These are phyloP conservation scores for Trichosporon sp. DNA, from an alignment of 1,284 basidiomycete species.

Conservation along the genomic window DNA sequence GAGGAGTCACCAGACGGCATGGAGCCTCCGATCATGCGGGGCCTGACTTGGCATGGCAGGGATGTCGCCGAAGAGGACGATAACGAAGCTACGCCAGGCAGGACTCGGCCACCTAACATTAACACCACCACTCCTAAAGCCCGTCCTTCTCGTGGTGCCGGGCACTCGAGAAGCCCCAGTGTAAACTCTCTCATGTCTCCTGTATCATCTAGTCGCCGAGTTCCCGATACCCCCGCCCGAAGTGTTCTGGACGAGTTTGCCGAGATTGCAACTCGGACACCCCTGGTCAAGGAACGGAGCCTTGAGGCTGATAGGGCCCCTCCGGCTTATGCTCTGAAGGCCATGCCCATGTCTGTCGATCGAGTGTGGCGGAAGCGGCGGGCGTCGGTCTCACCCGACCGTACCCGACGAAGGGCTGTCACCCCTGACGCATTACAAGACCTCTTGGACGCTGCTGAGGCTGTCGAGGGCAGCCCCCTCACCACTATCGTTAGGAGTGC, in stretches of 20 bases:
- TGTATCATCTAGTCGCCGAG: conserved; percentile 28
- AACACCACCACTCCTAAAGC: neutral
- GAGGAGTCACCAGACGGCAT: conserved; percentile 28
- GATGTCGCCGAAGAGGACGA: conserved; percentile 35
- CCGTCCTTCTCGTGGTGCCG: neutral
- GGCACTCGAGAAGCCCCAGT: conserved; percentile 24
- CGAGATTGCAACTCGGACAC: conserved; percentile 41
- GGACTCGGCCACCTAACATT: neutral
- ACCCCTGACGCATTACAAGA: conserved; percentile 41
- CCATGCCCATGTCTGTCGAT: conserved; percentile 25
- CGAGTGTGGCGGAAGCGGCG: conserved; percentile 26
- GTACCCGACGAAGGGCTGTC: conserved; percentile 17
- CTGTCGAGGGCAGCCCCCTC: conserved; percentile 39
- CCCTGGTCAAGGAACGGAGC: conserved; percentile 22
- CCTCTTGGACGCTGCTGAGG: conserved; percentile 40
- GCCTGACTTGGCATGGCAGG: conserved; percentile 41
- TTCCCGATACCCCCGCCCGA: conserved; percentile 40
- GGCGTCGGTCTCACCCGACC: conserved; percentile 25
- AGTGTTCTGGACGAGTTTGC: conserved; percentile 43
- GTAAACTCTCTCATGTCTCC: conserved; percentile 39
- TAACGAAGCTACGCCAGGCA: conserved; percentile 16
- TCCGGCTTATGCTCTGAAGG: conserved; percentile 21
- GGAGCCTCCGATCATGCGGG: conserved; percentile 40
- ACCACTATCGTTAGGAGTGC: conserved; percentile 25
- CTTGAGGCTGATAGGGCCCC: conserved; percentile 12